phyloP scores from a whole-genome alignment of 495 filamentous ascomycete species.

The Hypoxylon perforatum region DNA sequence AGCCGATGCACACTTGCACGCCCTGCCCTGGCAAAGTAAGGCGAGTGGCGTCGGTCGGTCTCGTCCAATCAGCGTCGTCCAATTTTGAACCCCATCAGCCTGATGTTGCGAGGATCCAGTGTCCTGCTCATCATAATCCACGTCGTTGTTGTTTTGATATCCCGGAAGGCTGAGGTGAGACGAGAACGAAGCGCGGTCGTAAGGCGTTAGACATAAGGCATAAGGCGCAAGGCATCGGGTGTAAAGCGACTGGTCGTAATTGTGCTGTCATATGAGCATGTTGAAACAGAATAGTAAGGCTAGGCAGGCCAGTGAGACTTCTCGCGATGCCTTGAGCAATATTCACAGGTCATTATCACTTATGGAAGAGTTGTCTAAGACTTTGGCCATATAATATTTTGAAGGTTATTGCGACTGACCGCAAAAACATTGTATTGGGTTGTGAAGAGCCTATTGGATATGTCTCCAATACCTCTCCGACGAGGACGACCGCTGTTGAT shows the following conservation, averaged over 20 bases:
- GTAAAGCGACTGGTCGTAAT: not conserved
- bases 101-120: slow-evolving; percentile 15
- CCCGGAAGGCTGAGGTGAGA: slow-evolving; percentile 8
- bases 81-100: slow-evolving; percentile 28
- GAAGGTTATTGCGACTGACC: slow-evolving; percentile 41
- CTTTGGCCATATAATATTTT: slow-evolving; percentile 25
- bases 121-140: slow-evolving; percentile 16
- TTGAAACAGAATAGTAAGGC: slow-evolving; percentile 1
- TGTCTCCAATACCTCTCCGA: slow-evolving; percentile 28
- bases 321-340: slow-evolving; percentile 8
- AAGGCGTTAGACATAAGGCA: no score
- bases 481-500: slow-evolving; percentile 28
- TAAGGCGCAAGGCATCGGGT: no score
- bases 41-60: slow-evolving; percentile 43
- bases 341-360: slow-evolving; percentile 24
- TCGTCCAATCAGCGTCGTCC: slow-evolving; percentile 40
- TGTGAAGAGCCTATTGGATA: slow-evolving; percentile 39
- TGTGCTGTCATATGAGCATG: not conserved
- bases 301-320: slow-evolving; percentile 21
- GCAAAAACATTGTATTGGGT: slow-evolving; percentile 47
- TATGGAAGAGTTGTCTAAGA: not conserved
- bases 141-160: slow-evolving; percentile 5
- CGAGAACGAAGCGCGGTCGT: not conserved
- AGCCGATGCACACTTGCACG: slow-evolving; percentile 40
- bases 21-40: slow-evolving; percentile 48